Base-by-base conservation (phyloP, 108 stramenopile genomes). In the Nitzschia sp. region DNA sequence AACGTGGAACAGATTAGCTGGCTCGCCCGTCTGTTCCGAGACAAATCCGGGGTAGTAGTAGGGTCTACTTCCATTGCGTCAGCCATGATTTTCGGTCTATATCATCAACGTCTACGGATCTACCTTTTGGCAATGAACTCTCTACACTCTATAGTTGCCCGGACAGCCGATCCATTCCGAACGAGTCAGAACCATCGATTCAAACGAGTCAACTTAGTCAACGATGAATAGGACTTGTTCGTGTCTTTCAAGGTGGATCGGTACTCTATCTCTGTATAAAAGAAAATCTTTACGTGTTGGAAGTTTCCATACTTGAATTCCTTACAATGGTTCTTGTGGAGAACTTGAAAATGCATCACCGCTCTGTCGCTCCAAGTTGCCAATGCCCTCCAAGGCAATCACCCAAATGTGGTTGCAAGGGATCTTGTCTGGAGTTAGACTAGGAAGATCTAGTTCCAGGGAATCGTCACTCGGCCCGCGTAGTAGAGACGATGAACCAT, bases 1-100 rank as follows among this genome's bases (percentile, higher is more conserved):
- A 20, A 83, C 84, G 80, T 93, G 86, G 51, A 88, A 93, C 9
- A 93, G 71, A 38, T 67, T 58, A 11, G 89, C 92, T 15, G 88
- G 88, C 46, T 87, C 44, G 7, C 84, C 85, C 1, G 87, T 86
- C 25, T 52, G 52, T 56, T 85, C 86, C 1, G 83, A 86, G 19
- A 82, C 64, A 67, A 85, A 93, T n/a, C 92, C 92, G 39, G 92
- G 92, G 39, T 87, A 21, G 48, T 57, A 10, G 43, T 34, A 37
- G 65, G 38, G 51, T 75, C 73, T 51, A 75, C 59, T 63, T 75
- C 73, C 73, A 75, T 75, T 63, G 57, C 73, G 12, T 67, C 66
- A 39, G 26, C 54, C 66, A 67, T 67, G 53, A 8, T 55, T n/a
- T 20, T 12, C 21, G 3, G 21, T 55, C 25, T 55, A n/a, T n/a